phyloP scores from a whole-genome alignment of 495 filamentous ascomycete genomes.

The Penicillium antarcticum region DNA sequence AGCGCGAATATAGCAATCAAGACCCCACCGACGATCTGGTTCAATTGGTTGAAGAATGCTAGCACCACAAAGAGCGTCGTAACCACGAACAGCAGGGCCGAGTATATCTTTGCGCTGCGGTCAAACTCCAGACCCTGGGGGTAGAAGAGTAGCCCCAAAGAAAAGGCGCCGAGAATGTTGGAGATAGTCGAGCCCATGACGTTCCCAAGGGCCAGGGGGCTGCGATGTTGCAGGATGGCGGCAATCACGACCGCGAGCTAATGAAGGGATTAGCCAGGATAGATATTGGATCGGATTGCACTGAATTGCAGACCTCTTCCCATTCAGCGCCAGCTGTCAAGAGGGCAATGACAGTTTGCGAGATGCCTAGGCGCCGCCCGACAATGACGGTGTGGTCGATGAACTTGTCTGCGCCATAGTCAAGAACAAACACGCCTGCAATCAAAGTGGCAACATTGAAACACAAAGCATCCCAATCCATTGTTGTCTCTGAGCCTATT shows the following conservation, averaged over 20 bases:
- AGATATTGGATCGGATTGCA: background rate
- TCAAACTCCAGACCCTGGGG: conserved; percentile 30
- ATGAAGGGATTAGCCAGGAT: background rate
- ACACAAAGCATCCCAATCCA: conserved; percentile 16
- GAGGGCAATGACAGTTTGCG: conserved; percentile 47
- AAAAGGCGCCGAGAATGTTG: conserved; percentile 56
- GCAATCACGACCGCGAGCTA: conserved; percentile 53
- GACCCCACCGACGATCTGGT: conserved; percentile 32
- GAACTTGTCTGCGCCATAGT: conserved; percentile 39
- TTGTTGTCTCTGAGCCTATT: no score
- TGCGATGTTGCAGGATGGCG: conserved; percentile 41
- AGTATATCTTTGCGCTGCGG: conserved; percentile 47
- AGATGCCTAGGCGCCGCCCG: conserved; percentile 42
- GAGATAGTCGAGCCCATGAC: conserved; percentile 53
- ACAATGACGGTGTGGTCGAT: conserved; percentile 51
- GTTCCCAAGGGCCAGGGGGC: conserved; percentile 53
- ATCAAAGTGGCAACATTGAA: conserved; percentile 24
- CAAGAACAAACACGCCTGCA: conserved; percentile 24
- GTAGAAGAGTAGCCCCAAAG: conserved; percentile 47
- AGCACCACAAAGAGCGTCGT: conserved; percentile 38
- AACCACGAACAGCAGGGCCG: conserved; percentile 30
- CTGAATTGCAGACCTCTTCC: conserved; percentile 42
- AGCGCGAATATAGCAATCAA: conserved; percentile 41
- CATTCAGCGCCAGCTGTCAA: conserved; percentile 55
- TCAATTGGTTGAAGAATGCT: conserved; percentile 19